Conservation (phyloP, 345 rosid genomes). For the Eucalyptus tenuipes region DNA sequence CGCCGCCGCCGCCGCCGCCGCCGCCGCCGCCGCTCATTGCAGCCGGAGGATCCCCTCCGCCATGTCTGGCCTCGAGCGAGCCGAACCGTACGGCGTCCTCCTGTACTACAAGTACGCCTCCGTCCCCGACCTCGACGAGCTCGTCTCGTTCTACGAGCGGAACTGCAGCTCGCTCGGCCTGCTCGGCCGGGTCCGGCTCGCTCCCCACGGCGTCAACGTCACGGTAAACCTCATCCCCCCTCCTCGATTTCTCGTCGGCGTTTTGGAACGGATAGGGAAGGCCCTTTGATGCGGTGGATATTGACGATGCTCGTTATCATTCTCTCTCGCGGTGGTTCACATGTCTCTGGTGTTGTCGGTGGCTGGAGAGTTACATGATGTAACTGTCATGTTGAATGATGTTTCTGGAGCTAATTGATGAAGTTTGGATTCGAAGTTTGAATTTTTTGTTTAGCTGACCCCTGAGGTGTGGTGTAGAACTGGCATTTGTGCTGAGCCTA, state of each 20-base stretch:
- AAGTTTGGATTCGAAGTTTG: background rate
- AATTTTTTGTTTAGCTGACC: background rate
- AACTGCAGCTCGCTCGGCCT: conserved; percentile 61
- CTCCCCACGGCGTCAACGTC: conserved; percentile 78
- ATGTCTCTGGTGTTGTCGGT: background rate
- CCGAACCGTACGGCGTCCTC: conserved; percentile 49
- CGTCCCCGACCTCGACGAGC: conserved; percentile 48
- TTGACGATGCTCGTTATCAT: background rate
- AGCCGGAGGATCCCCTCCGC: background rate
- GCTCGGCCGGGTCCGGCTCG: conserved; percentile 84
- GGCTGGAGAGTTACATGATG: background rate
- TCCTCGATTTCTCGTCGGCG: background rate
- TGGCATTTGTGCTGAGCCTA: background rate
- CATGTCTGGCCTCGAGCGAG: background rate
- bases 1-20: background rate
- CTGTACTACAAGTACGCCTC: conserved; percentile 66
- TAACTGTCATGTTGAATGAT: background rate
- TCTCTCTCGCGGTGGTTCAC: background rate
- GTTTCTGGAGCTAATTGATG: background rate
- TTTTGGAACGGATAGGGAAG: background rate
- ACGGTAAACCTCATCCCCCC: conserved; percentile 32
- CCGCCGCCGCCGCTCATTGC: background rate
- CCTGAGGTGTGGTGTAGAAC: background rate
- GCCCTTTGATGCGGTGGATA: background rate
- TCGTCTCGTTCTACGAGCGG: conserved; percentile 62